Conservation (phyloP, 306 rosid species). For the Glycine tomentella region DNA sequence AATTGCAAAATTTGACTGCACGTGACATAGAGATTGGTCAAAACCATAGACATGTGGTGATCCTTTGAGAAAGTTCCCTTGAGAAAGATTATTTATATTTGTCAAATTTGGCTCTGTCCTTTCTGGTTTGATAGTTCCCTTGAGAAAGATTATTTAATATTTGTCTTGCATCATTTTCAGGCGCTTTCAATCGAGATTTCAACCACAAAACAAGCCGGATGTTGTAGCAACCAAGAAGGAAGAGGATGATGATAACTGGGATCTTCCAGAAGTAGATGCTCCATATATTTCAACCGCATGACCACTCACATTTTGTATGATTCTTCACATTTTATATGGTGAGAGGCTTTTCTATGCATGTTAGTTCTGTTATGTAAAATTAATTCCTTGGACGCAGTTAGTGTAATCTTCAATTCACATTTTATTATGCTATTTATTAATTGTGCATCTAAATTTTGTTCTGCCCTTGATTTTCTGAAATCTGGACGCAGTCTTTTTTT, state of each 20-base stretch:
- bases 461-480: neutral
- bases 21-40: neutral
- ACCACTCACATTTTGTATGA: conserved; percentile 41
- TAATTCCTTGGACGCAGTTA: conserved; percentile 45
- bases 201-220: conserved; percentile 43
- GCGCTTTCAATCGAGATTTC: conserved; percentile 25
- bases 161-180: conserved; percentile 46
- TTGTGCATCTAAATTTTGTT: conserved; percentile 37
- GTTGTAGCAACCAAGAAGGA: conserved; percentile 56
- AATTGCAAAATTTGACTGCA: neutral
- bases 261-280: conserved; percentile 65
- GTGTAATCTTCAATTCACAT: conserved; percentile 40
- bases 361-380: conserved; percentile 49
- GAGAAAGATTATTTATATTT: no score
- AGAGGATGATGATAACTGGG: conserved; percentile 90
- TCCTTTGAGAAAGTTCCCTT: neutral
- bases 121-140: no score
- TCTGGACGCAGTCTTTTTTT: conserved; percentile 14
- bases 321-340: conserved; percentile 43
- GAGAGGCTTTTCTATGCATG: conserved; percentile 51
- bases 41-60: neutral
- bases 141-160: neutral
- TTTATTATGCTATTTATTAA: conserved; percentile 34
- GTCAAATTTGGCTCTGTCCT: no score
- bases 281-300: conserved; percentile 51